Base-by-base conservation (phyloP, 2,329 filamentous ascomycete genomes). In the Arthrobotrys iridis region DNA sequence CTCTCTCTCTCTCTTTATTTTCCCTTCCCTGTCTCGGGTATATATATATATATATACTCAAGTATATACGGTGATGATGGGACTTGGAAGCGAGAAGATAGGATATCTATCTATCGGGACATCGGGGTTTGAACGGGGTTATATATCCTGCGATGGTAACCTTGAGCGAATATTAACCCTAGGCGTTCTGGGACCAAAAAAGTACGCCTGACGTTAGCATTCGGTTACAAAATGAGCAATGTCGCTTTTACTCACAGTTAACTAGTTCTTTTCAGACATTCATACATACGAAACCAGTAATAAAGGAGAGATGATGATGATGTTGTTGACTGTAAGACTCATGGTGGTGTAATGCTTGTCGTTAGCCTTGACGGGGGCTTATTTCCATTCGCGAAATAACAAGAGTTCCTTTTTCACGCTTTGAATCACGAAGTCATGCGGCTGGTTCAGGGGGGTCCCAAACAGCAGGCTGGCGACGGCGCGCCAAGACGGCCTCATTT, bases 351-450 rank as follows among this genome's bases (percentile, higher is more conserved):
- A n/a, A 52, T 52, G 46, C 48, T 8, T 37, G 15, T 55, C 28
- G 35, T n/a, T n/a, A n/a, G n/a, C n/a, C n/a, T 37, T 55, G 28
- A 30, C 50, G 30, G 50, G 4, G 26, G 37, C 50, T 37, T 55
- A 35, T 55, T 11, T 4, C 40, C 13, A 1, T 22, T 35, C 35
- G 48, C 28, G 28, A 55, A 22, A 15, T n/a, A n/a, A n/a, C n/a
- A n/a, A n/a, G n/a, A n/a, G n/a, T n/a, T n/a, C n/a, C n/a, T n/a
- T n/a, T n/a, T n/a, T n/a, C n/a, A n/a, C n/a, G n/a, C n/a, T n/a
- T 35, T 37, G 48, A 55, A 55, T 55, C 28, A 55, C 48, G 48
- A 55, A 55, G 48, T 55, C 48, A 55, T 55, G 48, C 48, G 48
- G 48, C 20, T 50, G n/a, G 26, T 5, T 55, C 6, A 55, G 50